phyloP scores from a whole-genome alignment of 768 basidiomycete genomes.

The Tulasnella sp. region DNA sequence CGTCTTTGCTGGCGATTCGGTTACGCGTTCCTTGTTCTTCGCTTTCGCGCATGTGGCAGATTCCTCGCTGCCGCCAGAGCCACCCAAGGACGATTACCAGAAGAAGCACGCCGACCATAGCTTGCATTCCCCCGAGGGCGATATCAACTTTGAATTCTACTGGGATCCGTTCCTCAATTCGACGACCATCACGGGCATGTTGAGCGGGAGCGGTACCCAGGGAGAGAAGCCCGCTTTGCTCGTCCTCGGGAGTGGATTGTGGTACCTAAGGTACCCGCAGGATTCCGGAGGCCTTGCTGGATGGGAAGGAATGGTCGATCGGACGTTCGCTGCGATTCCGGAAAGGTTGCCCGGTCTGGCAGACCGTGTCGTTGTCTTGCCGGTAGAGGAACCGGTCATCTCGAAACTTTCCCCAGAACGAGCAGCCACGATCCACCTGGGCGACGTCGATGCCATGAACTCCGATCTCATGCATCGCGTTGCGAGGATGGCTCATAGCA shows the following conservation, averaged over 20 bases:
- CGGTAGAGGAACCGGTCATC: conserved; percentile 70
- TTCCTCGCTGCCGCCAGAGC: conserved; percentile 55
- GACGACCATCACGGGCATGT: conserved; percentile 55
- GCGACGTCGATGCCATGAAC: conserved; percentile 92
- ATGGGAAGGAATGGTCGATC: conserved; percentile 78
- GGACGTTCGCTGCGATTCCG: conserved; percentile 57
- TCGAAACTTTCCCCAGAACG: conserved; percentile 68
- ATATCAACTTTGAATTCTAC: conserved; percentile 56
- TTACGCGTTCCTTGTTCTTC: conserved; percentile 79
- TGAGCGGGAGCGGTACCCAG: conserved; percentile 41
- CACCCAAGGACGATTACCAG: conserved; percentile 54
- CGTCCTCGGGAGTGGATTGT: conserved; percentile 83
- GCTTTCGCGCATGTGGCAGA: conserved; percentile 68
- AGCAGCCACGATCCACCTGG: conserved; percentile 66
- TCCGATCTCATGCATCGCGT: conserved; percentile 77
- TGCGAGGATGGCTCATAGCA: conserved; percentile 37
- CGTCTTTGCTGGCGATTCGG: conserved; percentile 84
- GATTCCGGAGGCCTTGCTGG: conserved; percentile 72
- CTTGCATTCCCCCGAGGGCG: conserved; percentile 53
- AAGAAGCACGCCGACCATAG: conserved; percentile 69
- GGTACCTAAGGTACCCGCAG: conserved; percentile 81
- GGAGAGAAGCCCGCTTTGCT: conserved; percentile 60
- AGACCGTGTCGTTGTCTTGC: conserved; percentile 75
- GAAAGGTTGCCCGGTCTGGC: conserved; percentile 53
- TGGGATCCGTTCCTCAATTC: conserved; percentile 92